Base-by-base conservation (phyloP, 306 rosid genomes). In the Ziziphus jujuba region DNA sequence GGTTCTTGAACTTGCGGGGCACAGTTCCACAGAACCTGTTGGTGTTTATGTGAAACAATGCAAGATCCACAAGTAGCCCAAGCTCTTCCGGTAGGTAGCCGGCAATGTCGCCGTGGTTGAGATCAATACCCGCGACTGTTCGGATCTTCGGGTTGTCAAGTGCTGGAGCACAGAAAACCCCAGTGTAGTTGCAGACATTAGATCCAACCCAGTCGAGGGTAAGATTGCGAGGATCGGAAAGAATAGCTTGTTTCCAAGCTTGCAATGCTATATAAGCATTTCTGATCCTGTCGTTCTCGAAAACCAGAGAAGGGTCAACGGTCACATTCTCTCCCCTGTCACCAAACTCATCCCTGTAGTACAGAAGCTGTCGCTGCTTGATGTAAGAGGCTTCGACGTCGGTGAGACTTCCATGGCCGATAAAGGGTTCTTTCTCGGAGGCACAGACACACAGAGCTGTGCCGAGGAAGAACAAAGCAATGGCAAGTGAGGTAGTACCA, bases 61-160 rank as follows among this genome's bases (percentile, higher is more conserved):
- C 95, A 1, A 93, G 93, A 77, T 93, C 99, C 0, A 24, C 40
- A 3, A 93, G 85, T 2, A 93, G 35, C 4, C 92, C 95, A 0
- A 93, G 91, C 84, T 93, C 99, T 34, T 84, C 95, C 9, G 99
- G 99, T 35, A 93, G 63, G 69, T 90, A 90, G 0, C 99, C 99
- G 17, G 99, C 99, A 67, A 93, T 93, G 83, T 93, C 99, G 36
- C 86, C 96, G 33, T 88, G 97, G 80, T 93, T 93, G 68, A 93
- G 96, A 69, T 93, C 98, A 73, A 93, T 86, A 22, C 98, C 98
- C 40, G 98, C 97, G 22, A 93, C 97, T 25, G 95, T 86, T 1
- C 69, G 77, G 83, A 88, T 82, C 61, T 40, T 68, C 19, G 24
- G 82, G 72, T 93, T 73, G 65, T 90, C 96, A 2, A 22, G 83